A percentile compares a stretch with the other conserved stretches of the same genome.
phyloP scores from a whole-genome alignment of 1,284 basidiomycete genomes.

The Sanguinoderma infundibulare region DNA sequence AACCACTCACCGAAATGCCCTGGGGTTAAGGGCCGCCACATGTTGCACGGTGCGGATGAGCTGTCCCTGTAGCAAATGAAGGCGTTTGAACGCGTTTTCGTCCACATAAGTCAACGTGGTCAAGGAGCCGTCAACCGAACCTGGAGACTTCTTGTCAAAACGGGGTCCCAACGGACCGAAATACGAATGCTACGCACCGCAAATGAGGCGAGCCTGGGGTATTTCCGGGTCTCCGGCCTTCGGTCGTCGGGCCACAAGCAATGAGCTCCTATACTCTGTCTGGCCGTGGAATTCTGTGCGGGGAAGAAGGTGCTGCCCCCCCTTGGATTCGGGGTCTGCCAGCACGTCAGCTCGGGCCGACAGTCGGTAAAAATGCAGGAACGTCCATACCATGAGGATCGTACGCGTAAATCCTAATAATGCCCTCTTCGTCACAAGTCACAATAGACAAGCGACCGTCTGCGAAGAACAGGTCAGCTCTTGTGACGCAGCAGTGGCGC shows the following conservation, averaged over 20 bases:
- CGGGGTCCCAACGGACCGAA: conserved; percentile 9
- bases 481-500: conserved; percentile 63
- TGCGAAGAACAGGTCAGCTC: conserved; percentile 86
- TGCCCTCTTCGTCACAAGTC: conserved; percentile 82
- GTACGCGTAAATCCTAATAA: conserved; percentile 86
- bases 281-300: conserved; percentile 87
- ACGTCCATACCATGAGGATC: conserved; percentile 75
- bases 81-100: conserved; percentile 76
- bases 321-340: conserved; percentile 85
- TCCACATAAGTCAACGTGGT: conserved; percentile 80
- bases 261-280: conserved; percentile 69
- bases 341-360: conserved; percentile 1
- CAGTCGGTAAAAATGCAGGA: not conserved
- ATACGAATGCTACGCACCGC: conserved; percentile 52
- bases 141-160: conserved; percentile 40
- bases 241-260: conserved; percentile 74
- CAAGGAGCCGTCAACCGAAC: conserved; percentile 83
- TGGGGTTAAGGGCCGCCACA: conserved; percentile 90
- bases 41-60: conserved; percentile 91
- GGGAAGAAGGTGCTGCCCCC: conserved; percentile 82
- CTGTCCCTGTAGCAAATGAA: conserved; percentile 90
- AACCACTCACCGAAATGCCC: conserved; percentile 77
- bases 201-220: conserved; percentile 79
- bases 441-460: conserved; percentile 81
- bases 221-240: conserved; percentile 66